A percentile compares a stretch with the other conserved stretches of the same genome.
Evolutionary conservation across 441 rosid genomes (phyloP).

Genomic region (Pelargonium exstipulatum): DNA sequence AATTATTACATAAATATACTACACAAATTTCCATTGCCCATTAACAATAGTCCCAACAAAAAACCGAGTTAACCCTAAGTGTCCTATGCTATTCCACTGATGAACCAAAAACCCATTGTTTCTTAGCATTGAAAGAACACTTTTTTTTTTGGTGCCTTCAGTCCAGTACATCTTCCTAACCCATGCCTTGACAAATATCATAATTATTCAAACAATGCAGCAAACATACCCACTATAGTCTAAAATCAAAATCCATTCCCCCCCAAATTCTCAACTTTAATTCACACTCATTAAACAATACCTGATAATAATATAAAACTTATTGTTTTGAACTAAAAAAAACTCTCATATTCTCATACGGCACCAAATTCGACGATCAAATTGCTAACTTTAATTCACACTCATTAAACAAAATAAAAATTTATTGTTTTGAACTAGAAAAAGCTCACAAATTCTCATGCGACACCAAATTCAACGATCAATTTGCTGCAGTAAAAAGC

Average conservation of each 20-base stretch:
- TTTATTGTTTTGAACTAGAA: too few relatives aligned
- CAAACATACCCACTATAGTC: neutral
- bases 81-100: neutral
- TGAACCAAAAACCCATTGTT: neutral
- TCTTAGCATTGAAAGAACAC: neutral
- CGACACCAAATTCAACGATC: slow-evolving; percentile 9
- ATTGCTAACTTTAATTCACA: neutral
- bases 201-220: neutral
- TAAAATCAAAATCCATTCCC: neutral
- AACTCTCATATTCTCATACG: neutral
- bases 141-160: too few relatives aligned
- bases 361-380: slow-evolving; percentile 8
- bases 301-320: too few relatives aligned
- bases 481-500: neutral
- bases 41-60: neutral
- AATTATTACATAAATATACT: neutral
- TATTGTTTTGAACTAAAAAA: too few relatives aligned
- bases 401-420: too few relatives aligned
- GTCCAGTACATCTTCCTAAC: too few relatives aligned
- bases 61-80: neutral
- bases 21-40: neutral
- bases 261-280: neutral
- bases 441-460: neutral
- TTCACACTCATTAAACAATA: too few relatives aligned
- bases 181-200: too few relatives aligned